Base-by-base conservation (phyloP, 2,329 filamentous ascomycete genomes). In the Epichloe glyceriae region DNA sequence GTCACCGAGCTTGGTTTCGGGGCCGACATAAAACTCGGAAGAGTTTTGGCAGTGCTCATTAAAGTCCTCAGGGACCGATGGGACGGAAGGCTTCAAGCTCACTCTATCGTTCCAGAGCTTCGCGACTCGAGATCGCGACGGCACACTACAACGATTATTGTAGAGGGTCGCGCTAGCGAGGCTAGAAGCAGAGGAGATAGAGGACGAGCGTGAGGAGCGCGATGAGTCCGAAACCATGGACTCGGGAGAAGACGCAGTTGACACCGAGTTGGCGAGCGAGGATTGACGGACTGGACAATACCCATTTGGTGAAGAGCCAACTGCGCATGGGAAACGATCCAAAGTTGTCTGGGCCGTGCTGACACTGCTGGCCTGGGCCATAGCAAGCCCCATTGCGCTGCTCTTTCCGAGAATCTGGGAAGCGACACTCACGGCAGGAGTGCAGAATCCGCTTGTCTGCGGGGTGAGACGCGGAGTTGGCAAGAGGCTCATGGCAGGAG, bases 211-310 rank as follows among this genome's bases (percentile, higher is more conserved):
- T 56, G 80, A 83, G 55, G 78, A 73, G 54, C 74, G 74, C 52
- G 76, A 82, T 52, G 72, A 70, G 61, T 83, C 80, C 53, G 80
- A 83, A 44, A 83, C 67, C 79, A 83, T 83, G 50, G 80, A 83
- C 61, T 83, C 80, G 55, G 80, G 80, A 30, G 80, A 83, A 53
- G 80, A 83, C 35, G 76, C 74, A 33, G 76, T 78, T 26, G 80
- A 83, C 57, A 80, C 69, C 17, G 80, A 80, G 60, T 75, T 80
- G 62, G 79, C 79, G 53, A 83, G 74, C 15, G 80, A 83, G 14
- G 79, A 81, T 54, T 79, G 78, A 53, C 80, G 79, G 38, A 70
- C 66, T 2, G 70, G 68, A 47, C 58, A 61, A 58, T 74, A 73
- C 56, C 67, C 69, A 58, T 73, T 70, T 26, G 79, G 78, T 19